Evolutionary conservation across 2,329 filamentous ascomycete genomes (phyloP).

Genomic region (Phyllosticta capitalensis): DNA sequence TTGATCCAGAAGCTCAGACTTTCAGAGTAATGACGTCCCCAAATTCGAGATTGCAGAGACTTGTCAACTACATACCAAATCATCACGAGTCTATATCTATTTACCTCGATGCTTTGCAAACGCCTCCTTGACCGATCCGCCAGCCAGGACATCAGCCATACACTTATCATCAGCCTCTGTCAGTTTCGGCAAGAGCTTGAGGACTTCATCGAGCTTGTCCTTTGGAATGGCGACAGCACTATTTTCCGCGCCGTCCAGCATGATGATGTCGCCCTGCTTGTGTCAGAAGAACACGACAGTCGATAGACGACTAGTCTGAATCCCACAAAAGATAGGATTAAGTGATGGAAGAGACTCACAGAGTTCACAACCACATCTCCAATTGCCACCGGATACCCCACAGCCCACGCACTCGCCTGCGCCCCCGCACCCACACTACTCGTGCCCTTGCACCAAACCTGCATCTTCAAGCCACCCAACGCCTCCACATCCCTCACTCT

Average conservation of each 20-base stretch:
- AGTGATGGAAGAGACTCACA: conserved; percentile 14
- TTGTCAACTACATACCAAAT: too few relatives aligned
- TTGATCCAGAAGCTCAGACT: too few relatives aligned
- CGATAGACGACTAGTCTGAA: background rate
- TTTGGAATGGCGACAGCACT: conserved; percentile 60
- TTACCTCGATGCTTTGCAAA: conserved; percentile 46
- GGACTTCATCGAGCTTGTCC: conserved; percentile 48
- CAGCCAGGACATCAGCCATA: conserved; percentile 50
- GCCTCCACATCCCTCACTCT: conserved; percentile 58
- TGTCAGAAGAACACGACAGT: background rate
- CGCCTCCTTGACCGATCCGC: conserved; percentile 54
- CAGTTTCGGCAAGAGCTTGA: conserved; percentile 48
- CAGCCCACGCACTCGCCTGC: conserved; percentile 47
- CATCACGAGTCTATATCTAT: background rate
- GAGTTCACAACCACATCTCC: conserved; percentile 28
- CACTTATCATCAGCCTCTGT: conserved; percentile 35
- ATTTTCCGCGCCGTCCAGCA: conserved; percentile 56
- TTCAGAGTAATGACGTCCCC: too few relatives aligned
- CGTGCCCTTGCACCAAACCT: conserved; percentile 48
- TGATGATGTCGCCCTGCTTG: conserved; percentile 54
- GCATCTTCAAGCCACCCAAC: conserved; percentile 37
- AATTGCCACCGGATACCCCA: conserved; percentile 30
- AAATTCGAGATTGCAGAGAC: too few relatives aligned
- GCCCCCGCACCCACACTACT: conserved; percentile 51
- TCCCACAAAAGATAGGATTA: background rate